These are phyloP conservation scores for Pleurotus ostreatus DNA, from an alignment of 768 basidiomycete genomes.

Conservation along the genomic window DNA sequence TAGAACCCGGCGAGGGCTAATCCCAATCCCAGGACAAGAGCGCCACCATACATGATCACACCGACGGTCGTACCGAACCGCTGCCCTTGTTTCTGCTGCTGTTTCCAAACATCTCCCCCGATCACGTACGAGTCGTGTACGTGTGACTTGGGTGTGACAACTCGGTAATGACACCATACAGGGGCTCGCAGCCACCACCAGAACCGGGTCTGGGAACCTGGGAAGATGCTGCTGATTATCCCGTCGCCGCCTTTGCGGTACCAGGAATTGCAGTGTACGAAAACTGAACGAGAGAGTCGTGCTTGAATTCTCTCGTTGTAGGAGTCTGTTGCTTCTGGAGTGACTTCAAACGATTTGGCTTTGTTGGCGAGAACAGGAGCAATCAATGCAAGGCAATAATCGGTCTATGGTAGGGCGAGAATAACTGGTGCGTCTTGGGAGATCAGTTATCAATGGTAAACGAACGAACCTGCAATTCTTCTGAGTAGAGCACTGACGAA, in stretches of 20 bases:
- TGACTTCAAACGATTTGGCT: slow-evolving; percentile 32
- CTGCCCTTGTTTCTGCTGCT: neutral
- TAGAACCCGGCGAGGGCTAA: neutral
- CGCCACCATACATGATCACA: neutral
- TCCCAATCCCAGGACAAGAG: neutral
- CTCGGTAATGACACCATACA: slow-evolving; percentile 28
- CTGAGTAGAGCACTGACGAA: slow-evolving; percentile 37
- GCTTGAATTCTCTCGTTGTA: slow-evolving; percentile 38
- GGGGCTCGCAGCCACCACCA: slow-evolving; percentile 32
- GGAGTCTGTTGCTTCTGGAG: slow-evolving; percentile 25
- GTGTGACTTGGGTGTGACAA: slow-evolving; percentile 8
- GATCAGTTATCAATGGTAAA: too few relatives aligned
- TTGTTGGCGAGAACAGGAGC: slow-evolving; percentile 32
- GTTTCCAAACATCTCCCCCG: neutral
- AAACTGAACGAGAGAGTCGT: slow-evolving; percentile 29
- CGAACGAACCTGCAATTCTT: slow-evolving; percentile 33
- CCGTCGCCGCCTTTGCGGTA: slow-evolving; percentile 27
- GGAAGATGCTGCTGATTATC: slow-evolving; percentile 24
- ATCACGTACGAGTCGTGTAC: too few relatives aligned
- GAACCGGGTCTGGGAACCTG: slow-evolving; percentile 24
- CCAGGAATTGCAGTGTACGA: slow-evolving; percentile 29
- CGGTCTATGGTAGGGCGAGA: slow-evolving; percentile 21
- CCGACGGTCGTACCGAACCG: neutral
- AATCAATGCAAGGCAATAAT: slow-evolving; percentile 39
- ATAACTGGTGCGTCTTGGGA: too few relatives aligned